Evolutionary conservation across 176 grass and related monocot species (phyloP), one percentile per base, ranked within the genome.

Genomic region (Neostapfia colusana): DNA sequence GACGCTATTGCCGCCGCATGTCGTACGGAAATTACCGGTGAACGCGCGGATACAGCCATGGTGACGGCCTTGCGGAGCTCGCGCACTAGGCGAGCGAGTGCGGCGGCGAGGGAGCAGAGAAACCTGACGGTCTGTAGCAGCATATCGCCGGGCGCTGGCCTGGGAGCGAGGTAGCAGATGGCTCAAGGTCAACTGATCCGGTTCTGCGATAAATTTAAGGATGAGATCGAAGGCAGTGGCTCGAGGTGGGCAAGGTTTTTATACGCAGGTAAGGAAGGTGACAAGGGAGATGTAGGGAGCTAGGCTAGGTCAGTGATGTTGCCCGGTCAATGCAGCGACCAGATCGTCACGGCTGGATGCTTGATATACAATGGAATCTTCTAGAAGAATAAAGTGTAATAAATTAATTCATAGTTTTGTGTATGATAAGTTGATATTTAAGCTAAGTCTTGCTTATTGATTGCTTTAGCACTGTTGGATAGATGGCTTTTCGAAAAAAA

Each of bases 301-400:
- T 20, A 63, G 60, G 2, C 1, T 49, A 25, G 18, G 58, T 81
- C 84, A 49, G 8, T 65, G 60, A 50, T 35, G 79, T 51, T 66
- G 79, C 82, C 79, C 10, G 79, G 79, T 67, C 79, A 83, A 73
- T 72, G 50, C 40, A 67, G 79, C 67, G 85, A 78, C 85, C 85
- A 60, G 63, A 72, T 87, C 85, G 72, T 77, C 27, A 50, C 18
- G 27, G 17, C 10, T 63, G 57, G 44, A 36, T 18, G 36, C 50
- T 45, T 10, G 31, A 14, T 36, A 46, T 8, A n/a, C 31, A 31
- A 31, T 31, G 31, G 2, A 31, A 31, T 43, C 42, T 43, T 43
- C 42, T 43, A 43, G 42, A 43, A 43, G 42, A 43, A 43, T 43
- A 12, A 12, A 43, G 8, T 43, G 10, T 43, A 11, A 43, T 43